A percentile compares a stretch with the other conserved stretches of the same genome.
Evolutionary conservation across 2,329 filamentous ascomycete species (phyloP).

Genomic region (Exophiala oligosperma): DNA sequence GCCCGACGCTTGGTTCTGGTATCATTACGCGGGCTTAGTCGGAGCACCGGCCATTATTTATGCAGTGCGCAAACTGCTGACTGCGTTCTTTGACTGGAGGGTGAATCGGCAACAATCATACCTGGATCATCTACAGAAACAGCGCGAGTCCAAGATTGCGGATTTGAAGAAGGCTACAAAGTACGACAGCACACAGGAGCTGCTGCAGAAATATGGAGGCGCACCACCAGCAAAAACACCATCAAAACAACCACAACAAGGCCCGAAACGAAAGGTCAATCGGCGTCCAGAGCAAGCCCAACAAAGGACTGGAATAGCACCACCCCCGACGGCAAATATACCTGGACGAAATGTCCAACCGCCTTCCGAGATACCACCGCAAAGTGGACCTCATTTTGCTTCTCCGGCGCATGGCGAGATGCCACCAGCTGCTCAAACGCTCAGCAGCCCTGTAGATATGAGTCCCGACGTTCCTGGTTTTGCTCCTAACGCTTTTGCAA

Average conservation of each 20-base stretch:
- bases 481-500: constrained; percentile 48
- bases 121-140: constrained; percentile 72
- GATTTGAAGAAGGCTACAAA: constrained; percentile 93
- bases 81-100: constrained; percentile 77
- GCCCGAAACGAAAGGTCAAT: constrained; percentile 31
- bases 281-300: constrained; percentile 32
- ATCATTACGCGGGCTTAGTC: constrained; percentile 76
- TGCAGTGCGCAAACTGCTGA: constrained; percentile 64
- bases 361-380: constrained; percentile 31
- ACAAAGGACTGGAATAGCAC: constrained; percentile 55
- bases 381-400: constrained; percentile 15
- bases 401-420: constrained; percentile 14
- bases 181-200: constrained; percentile 89
- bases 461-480: constrained; percentile 44
- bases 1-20: constrained; percentile 71
- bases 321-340: constrained; percentile 67
- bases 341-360: constrained; percentile 40
- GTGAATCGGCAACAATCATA: constrained; percentile 67
- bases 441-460: constrained; percentile 23
- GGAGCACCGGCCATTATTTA: constrained; percentile 85
- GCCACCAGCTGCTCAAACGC: constrained; percentile 1
- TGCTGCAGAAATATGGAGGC: constrained; percentile 91
- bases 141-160: constrained; percentile 84
- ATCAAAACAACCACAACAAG: constrained; percentile 30
- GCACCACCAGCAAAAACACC: constrained; percentile 48